Evolutionary conservation across 176 grass and related monocot species (phyloP).

Genomic region (Oryza officinalis): DNA sequence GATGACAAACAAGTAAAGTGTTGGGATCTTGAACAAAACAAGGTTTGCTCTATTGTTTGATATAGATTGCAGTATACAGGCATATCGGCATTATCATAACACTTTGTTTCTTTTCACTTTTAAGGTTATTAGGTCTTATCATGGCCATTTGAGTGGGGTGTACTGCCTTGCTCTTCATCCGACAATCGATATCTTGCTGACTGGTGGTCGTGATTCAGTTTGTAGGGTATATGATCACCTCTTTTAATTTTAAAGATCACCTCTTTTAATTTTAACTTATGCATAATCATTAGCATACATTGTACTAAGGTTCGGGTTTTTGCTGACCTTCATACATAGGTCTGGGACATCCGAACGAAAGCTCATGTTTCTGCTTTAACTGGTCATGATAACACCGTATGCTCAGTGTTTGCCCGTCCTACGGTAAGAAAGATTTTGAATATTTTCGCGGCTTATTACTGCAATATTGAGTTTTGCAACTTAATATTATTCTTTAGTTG

Average conservation of each 20-base stretch:
- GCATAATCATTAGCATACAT: background rate
- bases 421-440: slow-evolving; percentile 58
- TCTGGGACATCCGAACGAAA: slow-evolving; percentile 95
- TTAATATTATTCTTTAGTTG: slow-evolving; percentile 10
- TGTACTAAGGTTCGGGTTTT: slow-evolving; percentile 25
- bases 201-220: slow-evolving; percentile 97
- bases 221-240: slow-evolving; percentile 72
- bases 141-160: slow-evolving; percentile 97
- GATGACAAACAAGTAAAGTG: slow-evolving; percentile 99
- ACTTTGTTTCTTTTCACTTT: slow-evolving; percentile 24
- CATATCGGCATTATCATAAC: slow-evolving; percentile 27
- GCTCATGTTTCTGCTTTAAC: slow-evolving; percentile 98
- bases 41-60: slow-evolving; percentile 58
- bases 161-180: slow-evolving; percentile 97
- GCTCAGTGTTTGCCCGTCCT: slow-evolving; percentile 93
- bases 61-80: background rate
- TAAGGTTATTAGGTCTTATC: slow-evolving; percentile 95
- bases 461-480: slow-evolving; percentile 10
- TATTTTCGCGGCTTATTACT: background rate
- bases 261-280: background rate
- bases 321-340: slow-evolving; percentile 43
- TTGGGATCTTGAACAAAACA: slow-evolving; percentile 99
- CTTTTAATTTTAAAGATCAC: slow-evolving; percentile 17
- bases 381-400: slow-evolving; percentile 96
- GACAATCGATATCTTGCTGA: slow-evolving; percentile 89